Base-by-base conservation (phyloP, 2,329 filamentous ascomycete genomes). In the Ophiocordyceps australis region DNA sequence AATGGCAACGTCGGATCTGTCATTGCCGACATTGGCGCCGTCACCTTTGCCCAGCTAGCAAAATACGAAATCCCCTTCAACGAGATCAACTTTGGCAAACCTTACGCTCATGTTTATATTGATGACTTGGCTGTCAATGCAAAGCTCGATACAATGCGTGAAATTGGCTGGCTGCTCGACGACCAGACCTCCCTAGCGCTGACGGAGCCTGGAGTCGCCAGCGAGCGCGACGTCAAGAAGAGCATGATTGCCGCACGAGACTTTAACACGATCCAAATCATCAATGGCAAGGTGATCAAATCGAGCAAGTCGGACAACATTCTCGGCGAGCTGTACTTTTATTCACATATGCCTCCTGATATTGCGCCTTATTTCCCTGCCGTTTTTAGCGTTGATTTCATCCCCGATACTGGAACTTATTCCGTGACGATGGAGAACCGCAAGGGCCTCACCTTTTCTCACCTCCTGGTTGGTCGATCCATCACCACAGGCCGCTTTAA, bases 301-400 rank as follows among this genome's bases (percentile, higher is more conserved):
- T 42, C 41, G 14, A 41, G 37, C 32, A 44, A 40, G 32, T 41
- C 36, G 5, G 40, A 41, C 17, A 40, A 38, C 25, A 43, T 46
- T 17, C 33, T 46, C 5, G 41, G 43, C 30, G 43, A 46, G 29
- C 29, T 46, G n/a, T 46, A 36, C 28, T 46, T 46, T 31, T 46
- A 45, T 31, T 37, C 40, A 7, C 42, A 45, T 27, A 36, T 45
- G 35, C 42, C 42, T 7, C 25, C 30, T 9, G 24, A 32, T 18
- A 25, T 45, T 5, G 25, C 31, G 2, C 23, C 29, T 14, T 30
- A 38, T 17, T 42, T 42, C 29, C 41, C 40, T 2, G 21, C 32
- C 9, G 29, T 43, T 12, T 41, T 39, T 28, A 33, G 27, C 25
- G 38, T 42, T 22, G 41, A 43, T 26, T 41, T 33, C 27, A 35